Conservation (phyloP, 192 early-diverging fungal species). For the Diversispora eburnea region DNA sequence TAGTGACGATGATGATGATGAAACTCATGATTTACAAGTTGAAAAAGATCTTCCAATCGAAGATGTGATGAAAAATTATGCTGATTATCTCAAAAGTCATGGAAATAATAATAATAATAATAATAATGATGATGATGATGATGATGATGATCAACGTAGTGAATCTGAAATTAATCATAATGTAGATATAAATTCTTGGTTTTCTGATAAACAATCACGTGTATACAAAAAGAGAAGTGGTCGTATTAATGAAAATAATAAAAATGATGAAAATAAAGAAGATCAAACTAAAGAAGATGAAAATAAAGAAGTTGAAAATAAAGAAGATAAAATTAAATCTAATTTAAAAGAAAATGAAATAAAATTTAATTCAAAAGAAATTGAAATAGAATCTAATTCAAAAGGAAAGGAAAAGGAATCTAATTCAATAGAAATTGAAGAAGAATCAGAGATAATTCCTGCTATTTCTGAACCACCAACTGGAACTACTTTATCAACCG, state of each 20-base stretch:
- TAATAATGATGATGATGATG: conserved; percentile 31
- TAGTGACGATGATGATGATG: conserved; percentile 43
- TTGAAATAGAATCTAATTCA: neutral
- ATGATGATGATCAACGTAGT: conserved; percentile 21
- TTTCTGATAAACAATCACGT: too few relatives aligned
- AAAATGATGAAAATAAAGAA: too few relatives aligned
- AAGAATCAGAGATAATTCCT: conserved; percentile 31
- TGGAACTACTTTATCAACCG: conserved; percentile 38
- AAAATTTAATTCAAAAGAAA: too few relatives aligned
- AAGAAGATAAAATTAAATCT: neutral
- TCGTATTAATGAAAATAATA: too few relatives aligned
- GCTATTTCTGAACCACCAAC: conserved; percentile 27
- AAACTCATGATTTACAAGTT: conserved; percentile 50
- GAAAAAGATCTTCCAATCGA: conserved; percentile 67
- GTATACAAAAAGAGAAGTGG: too few relatives aligned
- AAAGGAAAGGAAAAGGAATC: conserved; percentile 11
- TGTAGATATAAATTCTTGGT: too few relatives aligned
- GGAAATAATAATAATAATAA: too few relatives aligned
- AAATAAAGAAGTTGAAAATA: too few relatives aligned
- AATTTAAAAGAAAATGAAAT: conserved; percentile 9
- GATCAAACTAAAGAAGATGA: too few relatives aligned
- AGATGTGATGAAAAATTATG: conserved; percentile 53
- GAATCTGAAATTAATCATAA: too few relatives aligned
- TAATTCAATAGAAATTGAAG: conserved; percentile 20
- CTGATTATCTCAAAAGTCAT: conserved; percentile 26